Evolutionary conservation across 441 rosid species (phyloP), one percentile per base, ranked within the genome.

Genomic region (Adansonia grandidieri): DNA sequence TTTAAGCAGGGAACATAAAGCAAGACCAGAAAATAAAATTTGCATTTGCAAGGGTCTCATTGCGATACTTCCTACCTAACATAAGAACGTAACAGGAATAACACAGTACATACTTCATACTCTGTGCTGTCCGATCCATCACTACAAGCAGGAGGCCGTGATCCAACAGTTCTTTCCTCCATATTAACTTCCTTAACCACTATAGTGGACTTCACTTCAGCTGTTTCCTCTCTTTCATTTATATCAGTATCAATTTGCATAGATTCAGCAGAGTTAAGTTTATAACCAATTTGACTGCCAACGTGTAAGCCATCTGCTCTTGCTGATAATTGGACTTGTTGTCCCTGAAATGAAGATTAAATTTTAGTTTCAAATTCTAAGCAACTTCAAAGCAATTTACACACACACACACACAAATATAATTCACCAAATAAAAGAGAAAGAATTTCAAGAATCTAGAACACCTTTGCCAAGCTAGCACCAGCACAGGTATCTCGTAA

Each of bases 41-140:
- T 32, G 9, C 13, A 37, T 32, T 37, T 71, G 44, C 56, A 71
- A 32, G 15, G 4, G 9, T 51, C 8, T 15, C 6, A 1, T 1
- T 45, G 14, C 19, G 61, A 14, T 10, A 47, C 45, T 51, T 14
- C n/a, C 54, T 32, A 48, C 47, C 48, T 32, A 37, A n/a, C 47
- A 71, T 14, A 54, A 67, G 40, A 22, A 64, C 11, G 15, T 48
- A 75, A 20, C 45, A 54, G 37, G 19, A 51, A 73, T 68, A 80
- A 9, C 74, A 69, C 32, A 48, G 37, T 60, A 81, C 84, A 32
- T 81, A 81, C 84, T 32, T 81, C 86, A 47, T 74, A 67, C 58
- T 81, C 79, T 24, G 17, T 9, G 28, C 15, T 2, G 56, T 51
- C 56, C 9, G 83, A 71, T 70, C 65, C 77, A 54, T 71, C 58